These are phyloP conservation scores for Dendrobium nobile DNA, from an alignment of 106 monocot genomes.

Conservation along the genomic window DNA sequence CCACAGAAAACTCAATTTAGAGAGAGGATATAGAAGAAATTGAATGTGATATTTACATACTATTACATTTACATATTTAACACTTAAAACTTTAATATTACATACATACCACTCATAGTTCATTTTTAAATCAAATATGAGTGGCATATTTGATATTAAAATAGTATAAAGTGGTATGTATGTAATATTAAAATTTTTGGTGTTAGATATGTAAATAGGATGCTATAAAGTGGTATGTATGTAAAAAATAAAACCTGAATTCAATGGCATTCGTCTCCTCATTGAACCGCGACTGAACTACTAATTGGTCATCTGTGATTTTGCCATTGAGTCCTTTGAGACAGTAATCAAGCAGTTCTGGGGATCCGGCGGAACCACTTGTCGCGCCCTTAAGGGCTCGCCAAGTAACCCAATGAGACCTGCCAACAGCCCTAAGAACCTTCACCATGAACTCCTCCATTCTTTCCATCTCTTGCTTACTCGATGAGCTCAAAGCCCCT, in stretches of 20 bases:
- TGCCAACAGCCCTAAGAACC: conserved; percentile 39
- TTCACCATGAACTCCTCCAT: conserved; percentile 38
- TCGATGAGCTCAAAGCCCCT: conserved; percentile 33
- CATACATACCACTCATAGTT: no score
- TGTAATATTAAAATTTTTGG: no score
- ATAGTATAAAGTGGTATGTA: no score
- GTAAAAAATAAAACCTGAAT: conserved; percentile 16
- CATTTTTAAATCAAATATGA: no score
- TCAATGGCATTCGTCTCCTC: conserved; percentile 37
- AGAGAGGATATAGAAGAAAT: neutral
- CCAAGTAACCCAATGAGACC: conserved; percentile 41
- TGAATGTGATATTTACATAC: no score
- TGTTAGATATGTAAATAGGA: no score
- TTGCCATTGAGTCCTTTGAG: conserved; percentile 43
- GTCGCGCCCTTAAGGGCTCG: conserved; percentile 45
- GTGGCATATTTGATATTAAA: no score
- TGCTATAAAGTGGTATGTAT: no score
- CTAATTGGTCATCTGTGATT: conserved; percentile 16
- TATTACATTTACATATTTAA: no score
- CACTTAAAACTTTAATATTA: no score
- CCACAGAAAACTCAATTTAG: neutral
- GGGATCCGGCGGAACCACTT: conserved; percentile 8
- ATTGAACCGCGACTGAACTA: conserved; percentile 44
- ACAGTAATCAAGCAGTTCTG: conserved; percentile 52
- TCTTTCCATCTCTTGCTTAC: conserved; percentile 25